phyloP scores from a whole-genome alignment of 2,329 filamentous ascomycete genomes.

The Colletotrichum sansevieriae region DNA sequence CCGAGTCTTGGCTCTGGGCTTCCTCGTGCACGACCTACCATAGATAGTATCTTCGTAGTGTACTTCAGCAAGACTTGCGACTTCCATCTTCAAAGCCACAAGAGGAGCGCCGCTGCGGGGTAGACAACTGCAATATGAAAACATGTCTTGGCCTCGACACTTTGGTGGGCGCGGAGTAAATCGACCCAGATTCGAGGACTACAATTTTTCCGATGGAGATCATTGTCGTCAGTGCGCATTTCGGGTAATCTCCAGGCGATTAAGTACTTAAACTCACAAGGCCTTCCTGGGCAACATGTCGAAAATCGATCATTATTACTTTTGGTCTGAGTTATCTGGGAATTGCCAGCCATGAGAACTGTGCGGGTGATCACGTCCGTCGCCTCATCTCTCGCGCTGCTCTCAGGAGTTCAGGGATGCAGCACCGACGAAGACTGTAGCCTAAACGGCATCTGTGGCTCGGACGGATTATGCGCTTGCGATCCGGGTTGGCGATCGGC shows the following conservation, averaged over 20 bases:
- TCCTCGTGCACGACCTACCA: too few species aligned
- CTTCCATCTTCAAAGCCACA: too few species aligned
- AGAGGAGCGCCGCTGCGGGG: too few species aligned
- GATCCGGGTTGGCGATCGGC: constrained; percentile 59
- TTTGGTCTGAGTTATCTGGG: too few species aligned
- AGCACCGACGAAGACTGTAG: constrained; percentile 48
- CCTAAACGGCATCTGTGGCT: constrained; percentile 48
- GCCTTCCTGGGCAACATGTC: too few species aligned
- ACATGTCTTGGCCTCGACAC: not conserved
- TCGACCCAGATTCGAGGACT: constrained; percentile 23
- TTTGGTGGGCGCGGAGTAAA: constrained; percentile 7
- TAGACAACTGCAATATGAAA: too few species aligned
- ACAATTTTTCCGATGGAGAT: constrained; percentile 15
- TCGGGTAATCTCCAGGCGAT: not conserved
- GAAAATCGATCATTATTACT: too few species aligned
- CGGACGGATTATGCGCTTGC: constrained; percentile 43
- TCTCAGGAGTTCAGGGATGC: constrained; percentile 31
- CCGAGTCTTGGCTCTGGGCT: too few species aligned
- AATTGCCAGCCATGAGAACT: not conserved
- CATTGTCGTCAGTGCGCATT: not conserved
- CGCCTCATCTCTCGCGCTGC: not conserved
- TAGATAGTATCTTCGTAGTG: too few species aligned
- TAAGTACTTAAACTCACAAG: too few species aligned
- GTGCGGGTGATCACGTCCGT: not conserved
- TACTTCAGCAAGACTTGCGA: too few species aligned